Conservation (phyloP, 2,329 filamentous ascomycete genomes). For the Bipolaris gigantea region DNA sequence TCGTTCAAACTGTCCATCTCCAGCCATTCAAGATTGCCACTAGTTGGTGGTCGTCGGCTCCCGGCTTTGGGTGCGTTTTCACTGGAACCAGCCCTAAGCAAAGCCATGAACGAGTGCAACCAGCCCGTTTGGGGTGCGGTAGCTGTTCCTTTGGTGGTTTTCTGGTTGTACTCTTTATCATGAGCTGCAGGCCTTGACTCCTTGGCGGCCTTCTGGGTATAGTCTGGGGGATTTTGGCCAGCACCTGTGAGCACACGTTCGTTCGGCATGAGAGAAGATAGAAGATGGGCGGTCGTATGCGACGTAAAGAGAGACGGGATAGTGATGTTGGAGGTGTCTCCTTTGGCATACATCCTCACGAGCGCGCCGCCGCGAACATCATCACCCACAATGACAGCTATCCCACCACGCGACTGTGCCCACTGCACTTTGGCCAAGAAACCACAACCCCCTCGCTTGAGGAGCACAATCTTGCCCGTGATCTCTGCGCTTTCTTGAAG, state of each 20-base stretch:
- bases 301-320: slow-evolving; percentile 96
- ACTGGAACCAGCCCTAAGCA: slow-evolving; percentile 46
- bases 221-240: not conserved
- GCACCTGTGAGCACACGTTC: not conserved
- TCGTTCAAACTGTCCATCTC: slow-evolving; percentile 67
- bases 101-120: slow-evolving; percentile 51
- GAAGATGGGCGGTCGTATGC: slow-evolving; percentile 86
- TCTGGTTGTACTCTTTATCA: not conserved
- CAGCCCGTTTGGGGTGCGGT: slow-evolving; percentile 40
- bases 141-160: not conserved
- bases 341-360: slow-evolving; percentile 97
- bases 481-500: slow-evolving; percentile 93
- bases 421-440: slow-evolving; percentile 98
- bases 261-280: slow-evolving; percentile 79
- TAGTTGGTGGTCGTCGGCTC: slow-evolving; percentile 68
- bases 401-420: slow-evolving; percentile 86
- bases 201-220: not conserved
- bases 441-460: slow-evolving; percentile 91
- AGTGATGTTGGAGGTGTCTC: slow-evolving; percentile 90
- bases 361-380: slow-evolving; percentile 85
- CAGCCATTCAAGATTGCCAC: slow-evolving; percentile 75
- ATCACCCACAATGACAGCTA: slow-evolving; percentile 91
- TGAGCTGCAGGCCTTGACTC: not conserved
- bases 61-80: slow-evolving; percentile 45
- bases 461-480: slow-evolving; percentile 83